Evolutionary conservation across 805 yeast species (phyloP), one percentile per base, ranked within the genome.

Genomic region (Saccharomycopsis fermentans): DNA sequence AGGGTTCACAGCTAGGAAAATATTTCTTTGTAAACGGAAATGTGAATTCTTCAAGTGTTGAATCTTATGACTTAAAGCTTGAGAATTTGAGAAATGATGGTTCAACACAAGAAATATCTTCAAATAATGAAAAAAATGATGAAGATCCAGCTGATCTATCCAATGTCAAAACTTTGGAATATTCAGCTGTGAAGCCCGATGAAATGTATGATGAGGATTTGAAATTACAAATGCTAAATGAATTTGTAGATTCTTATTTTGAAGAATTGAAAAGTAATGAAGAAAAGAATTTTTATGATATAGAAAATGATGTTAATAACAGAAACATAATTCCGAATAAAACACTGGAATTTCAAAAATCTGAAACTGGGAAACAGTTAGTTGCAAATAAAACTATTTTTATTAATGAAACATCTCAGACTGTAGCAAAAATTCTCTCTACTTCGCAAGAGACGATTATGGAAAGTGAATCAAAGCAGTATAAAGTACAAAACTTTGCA

Each of bases 221-320:
- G 17, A 55, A 55, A 29, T 39, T 55, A 16, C n/a, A 55, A 6
- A 39, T 55, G 47, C 27, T 55, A 4, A 55, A 55, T 55, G 52
- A 43, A 16, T 55, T 55, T 32, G 16, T 55, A 9, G 29, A 27
- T n/a, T 32, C 32, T 12, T 43, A 55, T 17, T 55, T 39, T 32
- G 39, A 55, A 17, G 52, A 43, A 5, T 39, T 11, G 12, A 16
- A 21, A 6, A 11, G n/a, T 27, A 9, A 50, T 6, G 21, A 14
- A 50, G 29, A 27, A 21, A 8, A 1, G 4, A 17, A 16, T 19
- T 6, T 14, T 21, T 17, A 12, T 52, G 40, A 52, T 3, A 54
- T 26, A 27, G 32, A 5, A 17, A 36, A 27, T 9, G 9, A 34
- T 11, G n/a, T 2, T 32, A 12, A 16, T 34, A n/a, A 35, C 3